Base-by-base conservation (phyloP, 768 basidiomycete genomes). In the Lactifluus volemus region DNA sequence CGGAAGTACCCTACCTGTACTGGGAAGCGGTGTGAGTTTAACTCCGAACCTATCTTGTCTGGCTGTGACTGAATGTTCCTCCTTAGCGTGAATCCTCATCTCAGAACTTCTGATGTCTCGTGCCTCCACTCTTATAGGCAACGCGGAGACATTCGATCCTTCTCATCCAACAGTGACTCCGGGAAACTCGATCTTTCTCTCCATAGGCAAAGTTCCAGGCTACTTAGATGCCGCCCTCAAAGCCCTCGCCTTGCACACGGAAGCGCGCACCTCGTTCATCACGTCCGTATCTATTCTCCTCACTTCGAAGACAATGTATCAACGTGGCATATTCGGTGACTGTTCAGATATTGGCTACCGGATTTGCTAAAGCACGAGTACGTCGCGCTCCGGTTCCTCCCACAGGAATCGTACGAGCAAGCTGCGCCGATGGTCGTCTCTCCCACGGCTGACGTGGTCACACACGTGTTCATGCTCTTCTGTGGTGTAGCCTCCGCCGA, bases 401-500 rank as follows among this genome's bases (percentile, higher is more conserved):
- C 77, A 2, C 79, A 81, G 61, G 65, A 67, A 1, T 70, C 73
- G 19, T 81, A 78, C 64, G 76, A 76, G 54, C 58, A 61, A 6
- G 73, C 78, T 0, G 79, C 77, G 1, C 72, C 67, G 0, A 70
- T 81, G 15, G 63, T 65, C 2, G 61, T 81, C 51, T 61, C 56
- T 2, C 81, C 81, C 1, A 39, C 59, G 38, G 78, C 80, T 14
- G 78, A 78, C 57, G 70, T 77, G 49, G 69, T 79, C 9, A 75
- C 72, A 0, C 75, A 77, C 7, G 69, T 81, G 11, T 80, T 81
- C 63, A 79, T 81, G 78, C 65, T 80, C 3, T 81, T 79, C 67
- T 67, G 71, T 19, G 77, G 77, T 1, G 65, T 80, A 0, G 30
- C 48, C 8, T 64, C 65, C 3, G 66, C 61, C 0, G 68, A 73